Conservation (phyloP, 768 basidiomycete genomes). For the Chalciporus sphaerocephalus region DNA sequence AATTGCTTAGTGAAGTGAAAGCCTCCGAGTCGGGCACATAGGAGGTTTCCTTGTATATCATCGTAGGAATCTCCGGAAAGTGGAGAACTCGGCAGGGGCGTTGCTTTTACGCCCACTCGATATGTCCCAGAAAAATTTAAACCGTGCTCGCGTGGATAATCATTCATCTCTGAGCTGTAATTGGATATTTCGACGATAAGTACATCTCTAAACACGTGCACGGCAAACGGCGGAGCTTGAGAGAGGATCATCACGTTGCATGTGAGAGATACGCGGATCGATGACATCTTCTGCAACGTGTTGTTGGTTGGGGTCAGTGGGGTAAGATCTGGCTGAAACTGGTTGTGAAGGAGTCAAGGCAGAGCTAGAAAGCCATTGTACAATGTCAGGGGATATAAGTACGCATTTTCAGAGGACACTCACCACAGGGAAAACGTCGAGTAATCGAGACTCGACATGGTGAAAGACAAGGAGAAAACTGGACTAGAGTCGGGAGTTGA, state of each 20-base stretch:
- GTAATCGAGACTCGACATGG: slow-evolving; percentile 25
- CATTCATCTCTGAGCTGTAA: slow-evolving; percentile 18
- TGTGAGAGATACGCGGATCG: slow-evolving; percentile 21
- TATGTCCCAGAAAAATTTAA: slow-evolving; percentile 15
- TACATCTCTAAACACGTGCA: slow-evolving; percentile 19
- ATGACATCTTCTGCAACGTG: slow-evolving; percentile 31
- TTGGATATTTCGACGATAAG: slow-evolving; percentile 15
- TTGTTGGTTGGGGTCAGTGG: slow-evolving; percentile 24
- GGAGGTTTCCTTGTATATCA: slow-evolving; percentile 21
- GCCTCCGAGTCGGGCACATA: slow-evolving; percentile 22
- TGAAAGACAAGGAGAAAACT: neutral
- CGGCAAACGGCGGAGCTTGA: slow-evolving; percentile 29
- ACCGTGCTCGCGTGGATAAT: slow-evolving; percentile 22
- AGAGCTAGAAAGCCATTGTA: slow-evolving; percentile 11
- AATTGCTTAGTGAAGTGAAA: slow-evolving; percentile 25
- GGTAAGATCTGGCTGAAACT: slow-evolving; percentile 22
- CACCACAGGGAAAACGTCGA: slow-evolving; percentile 28
- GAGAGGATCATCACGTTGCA: slow-evolving; percentile 33
- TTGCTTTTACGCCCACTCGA: slow-evolving; percentile 11
- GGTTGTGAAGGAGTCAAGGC: slow-evolving; percentile 29
- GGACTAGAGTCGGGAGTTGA: slow-evolving; percentile 5
- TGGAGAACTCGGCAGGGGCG: slow-evolving; percentile 9
- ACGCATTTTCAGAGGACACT: neutral
- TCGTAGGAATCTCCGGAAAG: slow-evolving; percentile 16
- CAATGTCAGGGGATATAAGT: neutral